Conservation (phyloP, 2,329 filamentous ascomycete species). For the Trichoderma semiorbis region DNA sequence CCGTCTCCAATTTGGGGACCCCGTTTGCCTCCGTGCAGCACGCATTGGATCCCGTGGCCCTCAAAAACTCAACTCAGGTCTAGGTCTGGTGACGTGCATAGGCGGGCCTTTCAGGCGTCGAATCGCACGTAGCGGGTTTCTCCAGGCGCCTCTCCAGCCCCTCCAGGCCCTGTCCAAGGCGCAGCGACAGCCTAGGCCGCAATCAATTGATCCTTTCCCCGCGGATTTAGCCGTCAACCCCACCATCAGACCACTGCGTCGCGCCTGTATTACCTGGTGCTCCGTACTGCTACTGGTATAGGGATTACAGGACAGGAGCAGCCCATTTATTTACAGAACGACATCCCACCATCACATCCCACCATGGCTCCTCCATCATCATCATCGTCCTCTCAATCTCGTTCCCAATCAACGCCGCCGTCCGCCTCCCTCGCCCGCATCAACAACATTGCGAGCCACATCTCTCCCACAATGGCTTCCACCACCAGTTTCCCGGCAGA, state of each 20-base stretch:
- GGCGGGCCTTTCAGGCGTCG: not conserved
- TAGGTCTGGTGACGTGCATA: slow-evolving; percentile 11
- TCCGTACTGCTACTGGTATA: not conserved
- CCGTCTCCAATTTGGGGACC: not conserved
- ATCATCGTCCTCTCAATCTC: slow-evolving; percentile 18
- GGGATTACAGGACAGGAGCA: not conserved
- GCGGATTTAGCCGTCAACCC: slow-evolving; percentile 14
- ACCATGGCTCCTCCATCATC: slow-evolving; percentile 31
- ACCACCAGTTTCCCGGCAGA: slow-evolving; percentile 69
- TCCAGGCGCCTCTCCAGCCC: not conserved
- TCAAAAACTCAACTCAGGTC: not conserved
- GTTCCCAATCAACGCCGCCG: slow-evolving; percentile 34
- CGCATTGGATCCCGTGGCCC: not conserved
- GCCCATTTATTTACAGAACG: not conserved
- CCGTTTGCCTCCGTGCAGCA: not conserved
- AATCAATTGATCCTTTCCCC: not conserved
- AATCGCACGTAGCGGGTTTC: slow-evolving; percentile 1
- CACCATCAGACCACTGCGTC: slow-evolving; percentile 15
- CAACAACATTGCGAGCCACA: slow-evolving; percentile 64
- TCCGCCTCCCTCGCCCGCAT: slow-evolving; percentile 52
- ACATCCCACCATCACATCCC: slow-evolving; percentile 16
- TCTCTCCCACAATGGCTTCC: slow-evolving; percentile 54
- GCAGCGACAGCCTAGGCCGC: not conserved
- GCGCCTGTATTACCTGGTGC: not conserved
- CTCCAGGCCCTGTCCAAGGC: not conserved